phyloP scores from a whole-genome alignment of 129 eudicot genomes.

The Centrapalus pauciflorus region DNA sequence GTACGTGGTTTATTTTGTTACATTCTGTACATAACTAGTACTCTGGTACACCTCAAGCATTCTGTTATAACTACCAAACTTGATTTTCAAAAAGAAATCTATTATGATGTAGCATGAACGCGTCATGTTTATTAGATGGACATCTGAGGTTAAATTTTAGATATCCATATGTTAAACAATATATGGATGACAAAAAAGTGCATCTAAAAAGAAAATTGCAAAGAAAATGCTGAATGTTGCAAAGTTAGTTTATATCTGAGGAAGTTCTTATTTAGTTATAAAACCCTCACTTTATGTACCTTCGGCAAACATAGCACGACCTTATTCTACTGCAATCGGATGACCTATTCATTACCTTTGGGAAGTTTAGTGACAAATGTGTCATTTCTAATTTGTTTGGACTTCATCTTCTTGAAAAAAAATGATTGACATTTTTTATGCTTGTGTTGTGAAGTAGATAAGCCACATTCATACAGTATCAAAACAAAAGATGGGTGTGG shows the following conservation, averaged over 20 bases:
- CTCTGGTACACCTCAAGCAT: neutral
- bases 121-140: too few species aligned
- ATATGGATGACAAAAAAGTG: neutral
- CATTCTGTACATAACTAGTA: neutral
- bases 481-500: neutral
- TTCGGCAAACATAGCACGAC: neutral
- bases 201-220: neutral
- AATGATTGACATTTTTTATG: neutral
- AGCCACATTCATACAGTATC: neutral
- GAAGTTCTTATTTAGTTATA: constrained; percentile 4
- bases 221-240: constrained; percentile 6
- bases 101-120: too few species aligned
- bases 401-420: neutral
- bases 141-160: too few species aligned
- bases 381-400: neutral
- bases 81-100: neutral
- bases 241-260: constrained; percentile 1
- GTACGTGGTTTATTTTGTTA: constrained; percentile 42
- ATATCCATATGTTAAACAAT: too few species aligned
- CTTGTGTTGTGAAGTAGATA: neutral
- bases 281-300: neutral
- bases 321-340: neutral
- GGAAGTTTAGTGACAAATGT: neutral
- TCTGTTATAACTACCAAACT: neutral
- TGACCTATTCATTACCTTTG: constrained; percentile 1